Base-by-base conservation (phyloP, 805 yeast species). In the Metschnikowia kofuensis region DNA sequence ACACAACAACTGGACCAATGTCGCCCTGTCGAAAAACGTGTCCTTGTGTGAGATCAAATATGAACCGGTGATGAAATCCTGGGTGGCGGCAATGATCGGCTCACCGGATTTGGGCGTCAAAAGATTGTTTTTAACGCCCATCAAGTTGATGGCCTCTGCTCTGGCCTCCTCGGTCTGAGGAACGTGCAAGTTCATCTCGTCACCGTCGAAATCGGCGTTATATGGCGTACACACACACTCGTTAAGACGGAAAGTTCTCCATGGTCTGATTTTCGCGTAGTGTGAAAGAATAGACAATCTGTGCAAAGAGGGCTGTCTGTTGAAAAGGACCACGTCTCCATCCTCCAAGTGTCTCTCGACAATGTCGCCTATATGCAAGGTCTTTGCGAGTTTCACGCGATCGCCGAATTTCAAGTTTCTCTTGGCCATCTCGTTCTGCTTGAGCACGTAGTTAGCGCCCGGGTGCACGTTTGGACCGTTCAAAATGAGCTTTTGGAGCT, bases 201-300 rank as follows among this genome's bases (percentile, higher is more conserved):
- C 99, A 70, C 99, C 99, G 69, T 94, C 99, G 66, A 94, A 94
- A 79, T 94, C 99, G 36, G 99, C 99, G 67, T 95, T 95, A 71
- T 94, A 94, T 1, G 99, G 99, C 0, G 99, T 94, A 74, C 99
- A 94, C 9, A 94, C 99, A 85, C 99, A 94, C 69, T 94, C 98
- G 65, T 94, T 94, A 58, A 94, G 77, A 58, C 99, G 78, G 73
- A 94, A 89, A 1, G 99, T 94, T 72, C 99, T 80, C 98, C 98
- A 94, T 0, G 99, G 99, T 63, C 96, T 80, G 59, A 94, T 85
- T 64, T 89, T 91, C 41, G 97, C 99, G 68, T 85, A 91, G 75
- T 94, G 99, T 1, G 97, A 86, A 57, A 94, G 75, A 69, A 94
- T 94, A 2, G 97, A 90, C 43, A 94, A 75, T 66, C 99, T 80